Evolutionary conservation across 2,329 filamentous ascomycete species (phyloP).

Genomic region (Lasiodiplodia gonubiensis): DNA sequence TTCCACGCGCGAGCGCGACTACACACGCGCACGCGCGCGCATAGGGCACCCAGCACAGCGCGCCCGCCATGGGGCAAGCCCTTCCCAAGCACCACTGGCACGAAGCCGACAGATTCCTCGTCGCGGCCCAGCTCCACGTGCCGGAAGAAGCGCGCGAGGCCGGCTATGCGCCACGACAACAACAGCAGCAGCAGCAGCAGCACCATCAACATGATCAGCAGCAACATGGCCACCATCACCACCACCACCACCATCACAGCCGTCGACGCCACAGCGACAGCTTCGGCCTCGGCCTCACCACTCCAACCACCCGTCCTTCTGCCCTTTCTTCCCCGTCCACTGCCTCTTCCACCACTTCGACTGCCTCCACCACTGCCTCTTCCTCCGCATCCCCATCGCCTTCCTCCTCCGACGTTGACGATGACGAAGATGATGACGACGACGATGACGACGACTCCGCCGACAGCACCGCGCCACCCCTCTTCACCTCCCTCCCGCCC

Average conservation of each 20-base stretch:
- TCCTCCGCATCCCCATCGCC: not conserved
- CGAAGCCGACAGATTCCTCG: slow-evolving; percentile 12
- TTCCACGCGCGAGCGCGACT: not conserved
- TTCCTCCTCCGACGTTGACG: not conserved
- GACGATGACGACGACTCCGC: not conserved
- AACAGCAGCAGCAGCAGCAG: not conserved
- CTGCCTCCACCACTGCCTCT: not conserved
- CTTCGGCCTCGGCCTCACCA: not conserved
- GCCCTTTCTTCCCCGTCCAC: not conserved
- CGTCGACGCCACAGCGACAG: not conserved
- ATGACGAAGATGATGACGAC: not conserved
- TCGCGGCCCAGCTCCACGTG: slow-evolving; percentile 17
- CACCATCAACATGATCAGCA: not conserved
- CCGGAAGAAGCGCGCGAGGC: not conserved
- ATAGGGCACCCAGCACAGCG: not conserved
- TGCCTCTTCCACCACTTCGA: not conserved
- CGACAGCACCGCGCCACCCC: not conserved
- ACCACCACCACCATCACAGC: not conserved
- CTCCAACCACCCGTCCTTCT: not conserved
- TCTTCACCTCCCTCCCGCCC: not conserved
- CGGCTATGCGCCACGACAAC: not conserved
- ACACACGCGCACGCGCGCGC: not conserved
- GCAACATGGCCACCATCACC: not conserved
- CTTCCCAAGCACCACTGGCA: slow-evolving; percentile 16
- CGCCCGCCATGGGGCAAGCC: slow-evolving; percentile 12